Percentiles rank a stretch among this genome's conserved stretches.
Conservation (phyloP, 352 stramenopile species). For the Phytophthora sojae region DNA sequence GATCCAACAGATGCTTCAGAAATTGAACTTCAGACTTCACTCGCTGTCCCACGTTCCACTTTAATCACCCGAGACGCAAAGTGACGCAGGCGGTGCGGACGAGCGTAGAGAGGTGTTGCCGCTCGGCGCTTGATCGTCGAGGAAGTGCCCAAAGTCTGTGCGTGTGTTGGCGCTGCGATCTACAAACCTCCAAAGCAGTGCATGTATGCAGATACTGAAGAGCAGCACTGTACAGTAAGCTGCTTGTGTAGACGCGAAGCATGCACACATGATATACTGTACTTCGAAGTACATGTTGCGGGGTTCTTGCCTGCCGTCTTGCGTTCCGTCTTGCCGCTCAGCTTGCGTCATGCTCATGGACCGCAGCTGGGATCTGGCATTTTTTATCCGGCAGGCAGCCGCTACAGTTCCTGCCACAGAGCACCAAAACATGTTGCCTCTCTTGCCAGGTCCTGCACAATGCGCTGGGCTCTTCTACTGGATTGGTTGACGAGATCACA, state of each 20-base stretch:
- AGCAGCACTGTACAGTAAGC: too few relatives aligned
- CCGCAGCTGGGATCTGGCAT: neutral
- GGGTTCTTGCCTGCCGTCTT: neutral
- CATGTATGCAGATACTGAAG: too few relatives aligned
- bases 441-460: too few relatives aligned
- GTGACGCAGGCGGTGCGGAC: constrained; percentile 2
- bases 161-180: too few relatives aligned
- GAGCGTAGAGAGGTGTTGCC: neutral
- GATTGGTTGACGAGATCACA: constrained; percentile 11
- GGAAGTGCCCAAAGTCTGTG: too few relatives aligned
- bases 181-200: neutral
- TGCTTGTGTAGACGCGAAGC: too few relatives aligned
- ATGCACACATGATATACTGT: too few relatives aligned
- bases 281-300: too few relatives aligned
- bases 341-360: neutral
- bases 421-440: too few relatives aligned
- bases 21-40: constrained; percentile 25
- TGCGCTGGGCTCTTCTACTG: neutral
- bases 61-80: constrained; percentile 24
- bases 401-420: too few relatives aligned
- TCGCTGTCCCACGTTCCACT: constrained; percentile 11
- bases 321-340: neutral
- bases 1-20: constrained; percentile 23
- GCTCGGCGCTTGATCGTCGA: too few relatives aligned
- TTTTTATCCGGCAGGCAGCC: neutral